Evolutionary conservation across 768 basidiomycete genomes (phyloP).

Genomic region (Boletus sensibilis): DNA sequence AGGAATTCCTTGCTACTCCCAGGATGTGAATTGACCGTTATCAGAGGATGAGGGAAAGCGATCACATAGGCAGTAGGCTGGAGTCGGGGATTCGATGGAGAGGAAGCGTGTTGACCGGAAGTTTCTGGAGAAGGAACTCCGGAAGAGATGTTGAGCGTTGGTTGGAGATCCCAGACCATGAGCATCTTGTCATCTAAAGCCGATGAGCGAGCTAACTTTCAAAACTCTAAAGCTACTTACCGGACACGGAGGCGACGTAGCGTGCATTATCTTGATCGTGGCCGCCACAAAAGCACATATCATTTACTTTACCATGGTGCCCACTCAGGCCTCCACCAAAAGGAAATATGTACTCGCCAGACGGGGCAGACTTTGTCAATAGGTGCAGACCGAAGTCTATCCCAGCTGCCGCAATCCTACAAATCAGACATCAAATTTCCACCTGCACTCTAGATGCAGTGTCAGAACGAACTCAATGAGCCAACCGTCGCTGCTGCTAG

Average conservation of each 20-base stretch:
- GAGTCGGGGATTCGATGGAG: slow-evolving; percentile 39
- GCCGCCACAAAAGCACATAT: slow-evolving; percentile 79
- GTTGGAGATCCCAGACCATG: slow-evolving; percentile 85
- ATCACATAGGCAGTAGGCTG: slow-evolving; percentile 81
- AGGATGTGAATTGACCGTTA: slow-evolving; percentile 67
- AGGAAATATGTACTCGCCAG: slow-evolving; percentile 54
- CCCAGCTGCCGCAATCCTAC: slow-evolving; percentile 65
- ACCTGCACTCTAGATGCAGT: not conserved
- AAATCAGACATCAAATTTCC: slow-evolving; percentile 6
- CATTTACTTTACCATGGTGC: slow-evolving; percentile 76
- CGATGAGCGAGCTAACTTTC: not conserved
- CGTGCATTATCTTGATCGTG: slow-evolving; percentile 62
- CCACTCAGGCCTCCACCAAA: slow-evolving; percentile 83
- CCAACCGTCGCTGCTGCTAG: slow-evolving; percentile 65
- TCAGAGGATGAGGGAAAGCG: slow-evolving; percentile 69
- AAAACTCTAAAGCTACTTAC: slow-evolving; percentile 33
- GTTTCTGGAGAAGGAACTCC: slow-evolving; percentile 32
- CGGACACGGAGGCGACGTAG: slow-evolving; percentile 81
- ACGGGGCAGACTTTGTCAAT: slow-evolving; percentile 53
- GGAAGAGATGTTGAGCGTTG: slow-evolving; percentile 47
- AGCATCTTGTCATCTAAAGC: slow-evolving; percentile 74
- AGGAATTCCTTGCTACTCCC: slow-evolving; percentile 75
- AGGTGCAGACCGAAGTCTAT: slow-evolving; percentile 70
- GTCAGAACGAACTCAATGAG: slow-evolving; percentile 58
- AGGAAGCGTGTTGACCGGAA: slow-evolving; percentile 30